Evolutionary conservation across 352 stramenopile species (phyloP), one percentile per base, ranked within the genome.

Genomic region (Phytophthora ramorum): DNA sequence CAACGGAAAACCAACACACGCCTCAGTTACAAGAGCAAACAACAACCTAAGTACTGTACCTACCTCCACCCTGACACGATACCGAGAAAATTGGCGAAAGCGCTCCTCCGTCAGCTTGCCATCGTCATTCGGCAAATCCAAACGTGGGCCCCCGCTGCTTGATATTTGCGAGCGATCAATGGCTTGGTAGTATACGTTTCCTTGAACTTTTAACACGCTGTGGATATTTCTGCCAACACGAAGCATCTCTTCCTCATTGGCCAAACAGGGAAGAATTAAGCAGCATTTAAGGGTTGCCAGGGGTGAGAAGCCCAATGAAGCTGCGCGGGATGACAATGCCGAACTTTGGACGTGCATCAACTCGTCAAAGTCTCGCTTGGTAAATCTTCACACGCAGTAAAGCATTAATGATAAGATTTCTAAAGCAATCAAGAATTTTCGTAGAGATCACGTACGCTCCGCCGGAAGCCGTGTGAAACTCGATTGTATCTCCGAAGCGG

Each of bases 191-290:
- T 92, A 94, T 13, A 94, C 35, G 40, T 76, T 88, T 13, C 81
- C 81, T 16, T 78, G 66, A 0, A 94, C 54, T 53, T 90, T 92
- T 4, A 94, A 58, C 22, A 91, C 53, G 13, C 54, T 85, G 62
- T 92, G 81, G 2, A 94, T 52, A 52, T 92, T 81, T 46, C 79
- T 89, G 40, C 85, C 85, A 7, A 94, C 80, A 16, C 85, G 85
- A 35, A 92, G 85, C 17, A 94, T 92, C 46, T 93, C 85, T 9
- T 81, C 73, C 20, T 92, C 76, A 5, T 64, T 46, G 0, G 83
- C 73, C 44, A 60, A 34, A 30, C 83, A 94, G 14, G 85, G 83
- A 16, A 92, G 32, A 37, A 94, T 60, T 26, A 94, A 58, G 38
- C 85, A 92, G 51, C 85, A 94, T 20, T 90, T 90, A 10, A 92